A percentile compares a stretch with the other conserved stretches of the same genome.
Evolutionary conservation across 495 filamentous ascomycete genomes (phyloP).

Genomic region (Evansstolkia leycettana): DNA sequence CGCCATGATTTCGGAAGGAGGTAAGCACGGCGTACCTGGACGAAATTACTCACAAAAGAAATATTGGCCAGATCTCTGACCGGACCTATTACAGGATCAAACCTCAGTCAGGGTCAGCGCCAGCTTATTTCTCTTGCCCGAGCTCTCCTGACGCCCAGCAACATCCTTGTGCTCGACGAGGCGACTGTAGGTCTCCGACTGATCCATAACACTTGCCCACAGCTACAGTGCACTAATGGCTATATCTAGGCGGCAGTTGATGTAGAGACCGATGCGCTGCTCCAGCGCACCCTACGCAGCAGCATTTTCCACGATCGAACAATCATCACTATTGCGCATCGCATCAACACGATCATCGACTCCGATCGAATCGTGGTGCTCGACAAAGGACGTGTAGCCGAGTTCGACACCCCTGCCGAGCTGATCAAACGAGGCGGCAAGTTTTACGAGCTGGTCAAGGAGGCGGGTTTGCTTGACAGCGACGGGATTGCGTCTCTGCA

Average conservation of each 20-base stretch:
- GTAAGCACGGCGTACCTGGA: too few species aligned
- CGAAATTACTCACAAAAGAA: too few species aligned
- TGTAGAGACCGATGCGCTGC: constrained; percentile 81
- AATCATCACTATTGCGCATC: constrained; percentile 95
- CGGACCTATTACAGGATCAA: constrained; percentile 32
- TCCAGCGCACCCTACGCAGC: constrained; percentile 46
- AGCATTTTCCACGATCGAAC: constrained; percentile 73
- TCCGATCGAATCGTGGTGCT: constrained; percentile 85
- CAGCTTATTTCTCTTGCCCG: constrained; percentile 89
- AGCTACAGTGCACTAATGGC: constrained; percentile 1
- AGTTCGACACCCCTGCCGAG: constrained; percentile 46
- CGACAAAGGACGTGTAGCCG: constrained; percentile 49
- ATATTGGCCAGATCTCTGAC: too few species aligned
- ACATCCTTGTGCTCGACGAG: constrained; percentile 95
- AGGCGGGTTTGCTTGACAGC: constrained; percentile 40
- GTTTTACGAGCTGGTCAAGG: constrained; percentile 46
- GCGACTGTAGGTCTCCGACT: constrained; percentile 49
- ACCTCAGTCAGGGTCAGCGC: constrained; percentile 55
- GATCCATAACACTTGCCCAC: background rate
- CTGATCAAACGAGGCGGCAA: constrained; percentile 39
- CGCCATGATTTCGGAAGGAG: constrained; percentile 85
- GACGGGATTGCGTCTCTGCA: background rate
- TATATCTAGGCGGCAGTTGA: constrained; percentile 70
- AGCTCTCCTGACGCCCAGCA: constrained; percentile 86
- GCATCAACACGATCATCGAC: constrained; percentile 94